A percentile compares a stretch with the other conserved stretches of the same genome.
These are phyloP conservation scores for Endothia cerciana DNA, from an alignment of 2,329 filamentous ascomycete species.

Conservation along the genomic window DNA sequence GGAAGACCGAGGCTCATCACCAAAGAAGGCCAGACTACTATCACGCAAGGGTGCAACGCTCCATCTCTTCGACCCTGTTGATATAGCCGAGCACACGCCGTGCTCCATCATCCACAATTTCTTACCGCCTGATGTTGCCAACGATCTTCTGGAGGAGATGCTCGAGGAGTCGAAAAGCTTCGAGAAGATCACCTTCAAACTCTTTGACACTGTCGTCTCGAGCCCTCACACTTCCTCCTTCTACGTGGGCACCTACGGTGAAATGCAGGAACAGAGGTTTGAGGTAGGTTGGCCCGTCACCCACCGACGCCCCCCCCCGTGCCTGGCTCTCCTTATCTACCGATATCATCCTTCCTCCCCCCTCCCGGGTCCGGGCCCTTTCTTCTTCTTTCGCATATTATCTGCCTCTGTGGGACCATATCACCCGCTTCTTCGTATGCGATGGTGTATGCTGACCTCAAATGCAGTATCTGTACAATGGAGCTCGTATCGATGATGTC, in stretches of 20 bases:
- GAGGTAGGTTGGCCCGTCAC: slow-evolving; percentile 48
- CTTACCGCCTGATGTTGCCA: slow-evolving; percentile 71
- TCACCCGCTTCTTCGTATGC: background rate
- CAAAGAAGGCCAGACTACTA: slow-evolving; percentile 55
- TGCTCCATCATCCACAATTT: slow-evolving; percentile 95
- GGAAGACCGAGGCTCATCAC: slow-evolving; percentile 23
- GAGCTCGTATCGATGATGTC: slow-evolving; percentile 73
- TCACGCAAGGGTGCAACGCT: slow-evolving; percentile 81
- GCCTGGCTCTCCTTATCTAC: background rate
- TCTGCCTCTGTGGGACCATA: background rate
- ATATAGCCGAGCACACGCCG: slow-evolving; percentile 82
- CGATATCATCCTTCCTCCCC: background rate
- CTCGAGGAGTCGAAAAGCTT: slow-evolving; percentile 74
- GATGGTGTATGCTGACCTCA: background rate
- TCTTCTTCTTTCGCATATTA: background rate
- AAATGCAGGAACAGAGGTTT: slow-evolving; percentile 70
- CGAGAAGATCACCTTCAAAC: slow-evolving; percentile 72
- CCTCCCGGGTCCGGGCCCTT: background rate
- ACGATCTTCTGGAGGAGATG: slow-evolving; percentile 74
- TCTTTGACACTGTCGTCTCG: slow-evolving; percentile 86
- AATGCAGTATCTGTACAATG: slow-evolving; percentile 76
- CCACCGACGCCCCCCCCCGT: background rate
- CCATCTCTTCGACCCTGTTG: slow-evolving; percentile 79
- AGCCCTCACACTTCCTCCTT: slow-evolving; percentile 85
- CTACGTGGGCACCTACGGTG: slow-evolving; percentile 76